These are phyloP conservation scores for Castanopsis chinensis DNA, from an alignment of 306 rosid genomes.

Conservation along the genomic window DNA sequence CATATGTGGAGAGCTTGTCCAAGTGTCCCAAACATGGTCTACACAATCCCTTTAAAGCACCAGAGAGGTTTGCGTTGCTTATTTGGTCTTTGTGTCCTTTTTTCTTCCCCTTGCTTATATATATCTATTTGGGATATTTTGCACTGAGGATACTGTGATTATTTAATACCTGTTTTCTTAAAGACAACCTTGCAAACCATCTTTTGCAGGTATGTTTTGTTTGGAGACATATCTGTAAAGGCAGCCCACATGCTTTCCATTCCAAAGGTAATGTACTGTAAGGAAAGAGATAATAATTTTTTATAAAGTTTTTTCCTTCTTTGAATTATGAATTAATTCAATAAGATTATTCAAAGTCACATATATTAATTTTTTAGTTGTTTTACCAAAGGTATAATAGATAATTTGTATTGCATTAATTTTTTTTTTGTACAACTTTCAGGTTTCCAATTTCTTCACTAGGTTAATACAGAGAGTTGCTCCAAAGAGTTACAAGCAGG, in stretches of 20 bases:
- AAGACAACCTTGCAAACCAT: neutral
- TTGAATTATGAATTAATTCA: neutral
- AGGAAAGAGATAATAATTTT: neutral
- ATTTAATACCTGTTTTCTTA: neutral
- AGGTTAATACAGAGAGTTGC: slow-evolving; percentile 92
- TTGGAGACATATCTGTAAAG: slow-evolving; percentile 78
- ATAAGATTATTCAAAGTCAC: neutral
- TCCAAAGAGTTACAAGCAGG: slow-evolving; percentile 98
- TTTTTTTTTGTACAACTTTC: slow-evolving; percentile 14
- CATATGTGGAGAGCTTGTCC: slow-evolving; percentile 83
- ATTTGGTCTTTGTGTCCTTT: neutral
- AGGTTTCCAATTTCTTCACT: slow-evolving; percentile 89
- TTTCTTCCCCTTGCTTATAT: neutral
- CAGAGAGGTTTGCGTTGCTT: slow-evolving; percentile 70
- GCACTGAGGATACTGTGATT: neutral
- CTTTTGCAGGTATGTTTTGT: slow-evolving; percentile 74
- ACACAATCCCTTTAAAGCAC: slow-evolving; percentile 94
- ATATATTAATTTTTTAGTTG: neutral
- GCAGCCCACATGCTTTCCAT: slow-evolving; percentile 88
- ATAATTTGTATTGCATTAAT: neutral
- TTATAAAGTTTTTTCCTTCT: neutral
- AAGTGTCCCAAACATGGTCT: slow-evolving; percentile 93
- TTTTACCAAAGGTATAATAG: neutral
- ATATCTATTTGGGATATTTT: neutral
- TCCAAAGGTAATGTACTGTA: slow-evolving; percentile 59